A percentile compares a stretch with the other conserved stretches of the same genome.
Evolutionary conservation across 495 filamentous ascomycete genomes (phyloP).

Genomic region (Cercophora sp.): DNA sequence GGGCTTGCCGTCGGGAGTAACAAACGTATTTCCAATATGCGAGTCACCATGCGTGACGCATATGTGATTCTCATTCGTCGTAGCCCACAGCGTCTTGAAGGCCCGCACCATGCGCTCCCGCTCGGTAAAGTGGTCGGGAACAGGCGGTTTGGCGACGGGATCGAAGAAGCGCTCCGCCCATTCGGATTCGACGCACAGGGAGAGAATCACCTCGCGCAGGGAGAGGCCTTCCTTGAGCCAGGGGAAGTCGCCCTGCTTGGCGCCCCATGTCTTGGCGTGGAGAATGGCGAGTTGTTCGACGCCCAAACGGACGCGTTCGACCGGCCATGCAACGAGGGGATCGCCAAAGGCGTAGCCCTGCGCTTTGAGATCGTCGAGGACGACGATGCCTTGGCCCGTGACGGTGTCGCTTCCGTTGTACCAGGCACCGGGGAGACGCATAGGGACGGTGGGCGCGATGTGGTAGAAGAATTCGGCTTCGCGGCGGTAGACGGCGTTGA

Average conservation of each 20-base stretch:
- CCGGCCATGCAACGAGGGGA: constrained; percentile 24
- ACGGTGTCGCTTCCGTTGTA: constrained; percentile 5
- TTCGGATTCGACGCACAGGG: background rate
- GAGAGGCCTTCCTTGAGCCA: constrained; percentile 18
- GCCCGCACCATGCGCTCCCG: constrained; percentile 25
- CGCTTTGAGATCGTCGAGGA: constrained; percentile 14
- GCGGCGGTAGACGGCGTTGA: constrained; percentile 11
- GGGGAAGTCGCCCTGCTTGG: constrained; percentile 23
- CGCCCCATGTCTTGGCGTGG: constrained; percentile 36
- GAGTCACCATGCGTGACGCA: constrained; percentile 32
- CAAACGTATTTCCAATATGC: constrained; percentile 28
- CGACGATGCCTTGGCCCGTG: constrained; percentile 13
- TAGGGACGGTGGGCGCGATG: background rate
- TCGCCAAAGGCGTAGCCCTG: constrained; percentile 20
- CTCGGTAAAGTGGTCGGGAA: constrained; percentile 24
- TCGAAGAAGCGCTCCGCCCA: background rate
- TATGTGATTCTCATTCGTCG: constrained; percentile 25
- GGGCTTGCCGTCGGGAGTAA: constrained; percentile 23
- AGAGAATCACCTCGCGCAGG: constrained; percentile 10
- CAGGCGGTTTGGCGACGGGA: constrained; percentile 2
- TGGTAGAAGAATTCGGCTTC: constrained; percentile 16
- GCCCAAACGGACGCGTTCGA: constrained; percentile 13
- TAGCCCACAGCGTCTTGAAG: constrained; percentile 26
- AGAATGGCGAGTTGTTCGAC: constrained; percentile 31
- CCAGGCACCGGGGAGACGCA: background rate